A percentile compares a stretch with the other conserved stretches of the same genome.
Conservation (phyloP, 2,329 filamentous ascomycete genomes). For the Beauveria rudraprayagi region DNA sequence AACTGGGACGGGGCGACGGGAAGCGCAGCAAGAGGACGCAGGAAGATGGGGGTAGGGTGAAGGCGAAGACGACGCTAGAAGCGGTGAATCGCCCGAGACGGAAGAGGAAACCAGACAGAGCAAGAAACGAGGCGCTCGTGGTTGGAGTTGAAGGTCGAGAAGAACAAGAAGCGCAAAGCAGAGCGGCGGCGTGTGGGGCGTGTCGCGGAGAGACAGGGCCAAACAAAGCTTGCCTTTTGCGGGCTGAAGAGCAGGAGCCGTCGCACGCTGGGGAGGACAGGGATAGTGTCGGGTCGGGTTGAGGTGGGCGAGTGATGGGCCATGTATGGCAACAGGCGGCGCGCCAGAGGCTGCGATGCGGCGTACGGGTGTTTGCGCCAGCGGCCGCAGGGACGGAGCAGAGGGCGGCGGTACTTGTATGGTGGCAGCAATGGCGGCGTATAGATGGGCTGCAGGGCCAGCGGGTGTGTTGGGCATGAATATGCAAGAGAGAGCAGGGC, state of each 20-base stretch:
- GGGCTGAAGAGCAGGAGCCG: slow-evolving; percentile 7
- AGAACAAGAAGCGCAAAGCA: slow-evolving; percentile 4
- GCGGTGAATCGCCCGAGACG: not conserved
- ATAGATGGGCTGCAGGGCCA: slow-evolving; percentile 2
- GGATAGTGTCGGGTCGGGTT: slow-evolving; percentile 5
- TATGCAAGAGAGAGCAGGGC: slow-evolving; percentile 5
- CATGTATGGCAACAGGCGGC: not conserved
- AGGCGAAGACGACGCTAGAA: not conserved
- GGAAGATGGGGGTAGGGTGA: not conserved
- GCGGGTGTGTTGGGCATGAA: slow-evolving; percentile 9
- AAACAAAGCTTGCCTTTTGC: slow-evolving; percentile 9
- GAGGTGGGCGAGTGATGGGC: slow-evolving; percentile 1
- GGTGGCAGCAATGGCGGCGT: not conserved
- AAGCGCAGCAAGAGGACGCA: slow-evolving; percentile 6
- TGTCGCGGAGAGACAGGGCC: slow-evolving; percentile 5
- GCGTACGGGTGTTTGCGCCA: slow-evolving; percentile 9
- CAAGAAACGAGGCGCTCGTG: slow-evolving; percentile 3
- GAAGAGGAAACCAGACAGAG: slow-evolving; percentile 2
- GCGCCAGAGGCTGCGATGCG: slow-evolving; percentile 8
- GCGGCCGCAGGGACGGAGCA: slow-evolving; percentile 2
- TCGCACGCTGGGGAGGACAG: slow-evolving; percentile 1
- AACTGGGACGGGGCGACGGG: not conserved
- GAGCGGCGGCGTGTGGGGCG: slow-evolving; percentile 5
- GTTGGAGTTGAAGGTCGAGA: slow-evolving; percentile 2
- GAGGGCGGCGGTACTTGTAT: slow-evolving; percentile 4